Evolutionary conservation across 176 grass and related monocot genomes (phyloP), one percentile per base, ranked within the genome.

Genomic region (Cymbopogon citratus): DNA sequence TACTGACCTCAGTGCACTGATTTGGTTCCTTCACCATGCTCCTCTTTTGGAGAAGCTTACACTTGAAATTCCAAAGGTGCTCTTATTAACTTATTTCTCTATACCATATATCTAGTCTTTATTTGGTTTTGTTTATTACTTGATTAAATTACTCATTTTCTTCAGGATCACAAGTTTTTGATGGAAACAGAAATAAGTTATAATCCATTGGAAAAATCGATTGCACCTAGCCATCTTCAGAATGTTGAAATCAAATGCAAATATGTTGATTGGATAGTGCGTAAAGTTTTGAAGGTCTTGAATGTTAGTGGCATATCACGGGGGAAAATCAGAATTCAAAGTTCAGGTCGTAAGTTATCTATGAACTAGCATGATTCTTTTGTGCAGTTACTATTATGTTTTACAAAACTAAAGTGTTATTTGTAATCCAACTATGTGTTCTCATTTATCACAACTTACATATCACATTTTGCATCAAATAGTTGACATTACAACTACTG

Each of bases 21-120:
- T 23, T 80, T 80, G 77, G 43, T 66, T 80, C 49, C 46, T 80
- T 33, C 65, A 69, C 10, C 65, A 59, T 4, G 5, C 65, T 1
- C 78, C 78, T 26, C 12, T 80, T 70, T 33, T 80, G 6, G 78
- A 80, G 23, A 70, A 38, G 7, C 65, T 80, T 57, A 57, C 33
- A 29, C 65, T 81, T 40, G 8, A 12, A 28, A 9, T 39, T 80
- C 10, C 46, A 39, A 6, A 19, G 78, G 78, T 80, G 38, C 9
- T 35, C 18, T 54, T 6, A 12, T 7, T 67, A 23, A 16, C 4
- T 39, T 69, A 6, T 70, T 18, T 5, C 13, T 48, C 45, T 49
- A 2, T 40, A 49, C 15, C 26, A 59, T 9, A 59, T 27, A 9
- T 35, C 16, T 25, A 21, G 0, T 0, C 1, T 26, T 71, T 69